A percentile compares a stretch with the other conserved stretches of the same genome.
Evolutionary conservation across 2,329 filamentous ascomycete genomes (phyloP).

Genomic region (Juglanconis sp.): DNA sequence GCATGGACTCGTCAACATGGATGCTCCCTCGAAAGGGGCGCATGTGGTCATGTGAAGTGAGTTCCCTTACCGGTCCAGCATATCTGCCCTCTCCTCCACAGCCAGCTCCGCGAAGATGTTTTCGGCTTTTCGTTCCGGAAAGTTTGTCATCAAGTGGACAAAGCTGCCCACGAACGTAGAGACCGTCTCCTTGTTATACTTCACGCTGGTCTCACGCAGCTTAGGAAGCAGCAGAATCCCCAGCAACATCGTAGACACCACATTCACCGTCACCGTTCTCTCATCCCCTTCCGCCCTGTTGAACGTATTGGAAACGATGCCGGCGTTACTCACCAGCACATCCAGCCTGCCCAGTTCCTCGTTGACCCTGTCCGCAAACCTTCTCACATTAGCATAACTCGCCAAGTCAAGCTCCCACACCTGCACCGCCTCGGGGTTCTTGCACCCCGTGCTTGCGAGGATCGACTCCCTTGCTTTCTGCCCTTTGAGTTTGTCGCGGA

Average conservation of each 20-base stretch:
- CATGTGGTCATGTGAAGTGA: constrained; percentile 28
- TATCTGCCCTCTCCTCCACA: constrained; percentile 3
- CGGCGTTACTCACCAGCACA: constrained; percentile 40
- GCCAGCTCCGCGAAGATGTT: neutral
- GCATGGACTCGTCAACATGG: no score
- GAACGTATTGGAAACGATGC: constrained; percentile 38
- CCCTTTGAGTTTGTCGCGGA: constrained; percentile 29
- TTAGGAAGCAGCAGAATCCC: constrained; percentile 44
- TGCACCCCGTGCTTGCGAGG: constrained; percentile 8
- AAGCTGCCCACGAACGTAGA: constrained; percentile 8
- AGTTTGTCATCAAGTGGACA: constrained; percentile 5
- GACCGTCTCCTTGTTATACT: constrained; percentile 16
- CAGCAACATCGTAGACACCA: constrained; percentile 36
- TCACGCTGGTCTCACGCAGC: constrained; percentile 31
- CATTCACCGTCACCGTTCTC: constrained; percentile 38
- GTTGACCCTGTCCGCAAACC: constrained; percentile 34
- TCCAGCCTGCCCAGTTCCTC: constrained; percentile 38
- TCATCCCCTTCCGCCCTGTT: constrained; percentile 43
- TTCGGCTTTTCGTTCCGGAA: neutral
- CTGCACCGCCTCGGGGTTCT: constrained; percentile 7
- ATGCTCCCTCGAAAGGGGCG: no score
- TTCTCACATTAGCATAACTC: constrained; percentile 36
- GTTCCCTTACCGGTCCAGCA: constrained; percentile 7
- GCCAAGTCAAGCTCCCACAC: constrained; percentile 44
- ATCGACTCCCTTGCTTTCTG: constrained; percentile 25